Percentiles rank a stretch among this genome's conserved stretches.
These are phyloP conservation scores for Calonectria pseudoreteaudii DNA, from an alignment of 2,329 filamentous ascomycete genomes.

Conservation along the genomic window DNA sequence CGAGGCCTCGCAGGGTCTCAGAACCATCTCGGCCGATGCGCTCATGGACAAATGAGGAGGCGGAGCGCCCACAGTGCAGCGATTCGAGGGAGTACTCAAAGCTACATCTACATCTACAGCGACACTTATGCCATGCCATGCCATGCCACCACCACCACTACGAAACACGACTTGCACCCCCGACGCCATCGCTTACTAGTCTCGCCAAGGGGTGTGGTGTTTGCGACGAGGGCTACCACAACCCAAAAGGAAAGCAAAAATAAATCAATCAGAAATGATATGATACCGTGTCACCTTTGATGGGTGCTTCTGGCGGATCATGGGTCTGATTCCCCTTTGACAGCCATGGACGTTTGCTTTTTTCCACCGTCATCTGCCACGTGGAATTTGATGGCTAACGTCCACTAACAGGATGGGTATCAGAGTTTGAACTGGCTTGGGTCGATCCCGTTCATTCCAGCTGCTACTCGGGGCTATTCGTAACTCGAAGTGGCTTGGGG, in stretches of 20 bases:
- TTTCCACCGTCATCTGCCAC: conserved; percentile 38
- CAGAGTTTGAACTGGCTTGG: conserved; percentile 27
- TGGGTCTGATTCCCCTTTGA: conserved; percentile 21
- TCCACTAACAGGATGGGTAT: conserved; percentile 15
- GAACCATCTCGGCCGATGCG: conserved; percentile 35
- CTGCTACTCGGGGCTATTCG: conserved; percentile 17
- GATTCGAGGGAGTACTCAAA: conserved; percentile 35
- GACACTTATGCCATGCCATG: conserved; percentile 14
- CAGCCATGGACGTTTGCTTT: conserved; percentile 29
- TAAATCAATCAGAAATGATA: not conserved
- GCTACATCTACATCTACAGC: conserved; percentile 32
- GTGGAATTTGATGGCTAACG: conserved; percentile 37
- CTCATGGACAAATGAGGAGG: conserved; percentile 38
- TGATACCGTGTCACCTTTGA: not conserved
- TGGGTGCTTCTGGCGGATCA: not conserved
- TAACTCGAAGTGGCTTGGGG: not conserved
- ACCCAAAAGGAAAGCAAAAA: conserved; percentile 5
- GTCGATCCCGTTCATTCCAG: conserved; percentile 24
- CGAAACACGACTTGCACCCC: conserved; percentile 7
- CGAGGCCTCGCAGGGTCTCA: conserved; percentile 12
- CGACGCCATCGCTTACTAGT: conserved; percentile 39
- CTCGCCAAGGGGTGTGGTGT: conserved; percentile 24
- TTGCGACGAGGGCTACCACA: conserved; percentile 14
- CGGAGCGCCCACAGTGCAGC: conserved; percentile 39
- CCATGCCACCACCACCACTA: conserved; percentile 11